These are phyloP conservation scores for Hymenoscyphus occultus DNA, from an alignment of 2,329 filamentous ascomycete species.

Conservation along the genomic window DNA sequence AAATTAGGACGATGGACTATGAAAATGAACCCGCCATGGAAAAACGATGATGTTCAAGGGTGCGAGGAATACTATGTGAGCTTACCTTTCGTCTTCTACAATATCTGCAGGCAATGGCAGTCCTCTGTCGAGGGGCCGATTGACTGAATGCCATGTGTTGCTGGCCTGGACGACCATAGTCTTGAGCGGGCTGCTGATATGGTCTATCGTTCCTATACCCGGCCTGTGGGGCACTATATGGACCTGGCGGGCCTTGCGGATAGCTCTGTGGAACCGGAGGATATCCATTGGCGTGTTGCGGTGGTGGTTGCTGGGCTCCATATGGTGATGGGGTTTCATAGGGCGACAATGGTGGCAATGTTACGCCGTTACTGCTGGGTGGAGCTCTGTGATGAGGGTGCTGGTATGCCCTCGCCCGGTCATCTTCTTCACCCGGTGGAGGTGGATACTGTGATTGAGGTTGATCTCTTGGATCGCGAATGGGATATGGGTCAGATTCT, in stretches of 20 bases:
- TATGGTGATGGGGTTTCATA: conserved; percentile 32
- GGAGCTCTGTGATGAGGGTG: conserved; percentile 19
- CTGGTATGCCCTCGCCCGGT: conserved; percentile 32
- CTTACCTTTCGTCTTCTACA: conserved; percentile 57
- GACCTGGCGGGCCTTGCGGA: conserved; percentile 27
- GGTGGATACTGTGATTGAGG: conserved; percentile 23
- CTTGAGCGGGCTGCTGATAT: conserved; percentile 1
- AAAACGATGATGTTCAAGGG: neutral
- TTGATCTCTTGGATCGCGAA: neutral
- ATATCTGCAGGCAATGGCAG: conserved; percentile 59
- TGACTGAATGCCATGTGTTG: conserved; percentile 39
- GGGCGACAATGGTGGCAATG: conserved; percentile 34
- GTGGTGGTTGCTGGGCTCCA: conserved; percentile 16
- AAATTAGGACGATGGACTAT: neutral
- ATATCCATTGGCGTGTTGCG: neutral
- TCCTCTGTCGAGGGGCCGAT: conserved; percentile 56
- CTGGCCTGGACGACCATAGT: conserved; percentile 11
- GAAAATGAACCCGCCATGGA: neutral
- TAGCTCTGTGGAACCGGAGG: conserved; percentile 29
- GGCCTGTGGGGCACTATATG: conserved; percentile 25
- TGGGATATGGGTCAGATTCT: neutral
- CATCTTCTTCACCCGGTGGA: conserved; percentile 36
- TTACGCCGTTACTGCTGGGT: conserved; percentile 29
- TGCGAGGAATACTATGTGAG: neutral
- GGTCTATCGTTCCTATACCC: conserved; percentile 30